Percentiles rank a stretch among this genome's conserved stretches.
These are phyloP conservation scores for Ceratocystis albifundus DNA, from an alignment of 2,329 filamentous ascomycete species.

Conservation along the genomic window DNA sequence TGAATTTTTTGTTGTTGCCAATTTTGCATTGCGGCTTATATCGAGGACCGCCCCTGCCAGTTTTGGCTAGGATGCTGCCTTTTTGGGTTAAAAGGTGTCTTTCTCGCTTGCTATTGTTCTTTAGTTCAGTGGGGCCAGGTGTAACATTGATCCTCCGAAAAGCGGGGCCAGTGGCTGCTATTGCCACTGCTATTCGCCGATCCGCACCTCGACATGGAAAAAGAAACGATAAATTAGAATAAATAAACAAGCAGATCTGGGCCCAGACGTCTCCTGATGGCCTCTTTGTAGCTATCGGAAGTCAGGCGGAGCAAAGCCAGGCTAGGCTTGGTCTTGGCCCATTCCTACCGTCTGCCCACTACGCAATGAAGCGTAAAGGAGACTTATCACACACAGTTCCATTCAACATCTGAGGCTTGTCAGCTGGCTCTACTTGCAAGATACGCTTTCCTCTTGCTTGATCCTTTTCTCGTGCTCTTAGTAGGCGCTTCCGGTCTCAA, in stretches of 20 bases:
- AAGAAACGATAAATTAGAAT: neutral
- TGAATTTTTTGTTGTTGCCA: neutral
- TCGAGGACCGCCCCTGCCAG: neutral
- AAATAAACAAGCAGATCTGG: neutral
- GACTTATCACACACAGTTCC: no score
- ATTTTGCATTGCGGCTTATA: neutral
- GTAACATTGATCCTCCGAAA: constrained; percentile 19
- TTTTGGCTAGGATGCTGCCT: neutral
- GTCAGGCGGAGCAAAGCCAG: no score
- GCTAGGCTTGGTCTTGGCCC: no score
- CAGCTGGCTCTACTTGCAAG: no score
- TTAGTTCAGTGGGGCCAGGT: constrained; percentile 11
- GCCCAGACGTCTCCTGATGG: no score
- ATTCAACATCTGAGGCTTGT: no score
- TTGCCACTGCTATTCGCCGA: constrained; percentile 2
- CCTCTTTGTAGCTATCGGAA: no score
- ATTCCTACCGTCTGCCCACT: no score
- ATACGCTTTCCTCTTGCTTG: no score
- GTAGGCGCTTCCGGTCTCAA: no score
- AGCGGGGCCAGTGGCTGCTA: constrained; percentile 8
- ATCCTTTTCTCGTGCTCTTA: no score
- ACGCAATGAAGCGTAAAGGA: no score
- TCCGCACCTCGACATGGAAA: neutral
- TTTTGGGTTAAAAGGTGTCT: constrained; percentile 8
- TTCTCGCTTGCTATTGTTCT: constrained; percentile 23